Evolutionary conservation across 495 filamentous ascomycete species (phyloP).

Genomic region (Neurospora intermedia): DNA sequence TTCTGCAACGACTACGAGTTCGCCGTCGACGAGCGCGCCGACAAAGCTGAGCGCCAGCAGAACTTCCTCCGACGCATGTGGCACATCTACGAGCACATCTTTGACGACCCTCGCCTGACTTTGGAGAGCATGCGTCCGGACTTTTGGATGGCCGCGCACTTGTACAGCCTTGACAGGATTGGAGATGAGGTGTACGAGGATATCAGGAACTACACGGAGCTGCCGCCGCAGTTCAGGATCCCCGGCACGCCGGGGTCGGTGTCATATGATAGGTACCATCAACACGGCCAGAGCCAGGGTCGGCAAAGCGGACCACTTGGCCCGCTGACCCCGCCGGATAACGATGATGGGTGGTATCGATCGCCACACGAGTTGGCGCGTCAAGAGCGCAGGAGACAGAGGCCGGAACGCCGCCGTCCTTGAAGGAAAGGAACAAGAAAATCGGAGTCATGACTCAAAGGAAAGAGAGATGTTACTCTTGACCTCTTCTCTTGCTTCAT

Average conservation of each 20-base stretch:
- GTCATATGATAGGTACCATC: background rate
- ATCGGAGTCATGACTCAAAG: background rate
- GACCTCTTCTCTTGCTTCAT: background rate
- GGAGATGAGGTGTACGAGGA: background rate
- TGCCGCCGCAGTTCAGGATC: constrained; percentile 2
- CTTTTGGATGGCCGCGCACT: constrained; percentile 24
- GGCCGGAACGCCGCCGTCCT: background rate
- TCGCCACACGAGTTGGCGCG: background rate
- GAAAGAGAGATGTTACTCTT: background rate
- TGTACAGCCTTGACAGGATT: constrained; percentile 14
- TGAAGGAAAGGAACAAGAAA: background rate
- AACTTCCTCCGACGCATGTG: constrained; percentile 32
- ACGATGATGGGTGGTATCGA: background rate
- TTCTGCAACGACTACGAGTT: constrained; percentile 33
- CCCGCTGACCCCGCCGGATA: background rate
- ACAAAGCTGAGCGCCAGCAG: background rate
- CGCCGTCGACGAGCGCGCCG: background rate
- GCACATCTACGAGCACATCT: constrained; percentile 27
- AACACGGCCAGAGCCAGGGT: background rate
- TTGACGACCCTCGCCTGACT: constrained; percentile 7
- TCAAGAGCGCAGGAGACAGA: background rate
- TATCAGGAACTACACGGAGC: constrained; percentile 14
- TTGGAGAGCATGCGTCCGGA: constrained; percentile 28
- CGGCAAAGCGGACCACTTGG: background rate
- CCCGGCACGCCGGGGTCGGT: background rate